A percentile compares a stretch with the other conserved stretches of the same genome.
These are phyloP conservation scores for Penicillium atrosanguineum DNA, from an alignment of 495 filamentous ascomycete species.

Conservation along the genomic window DNA sequence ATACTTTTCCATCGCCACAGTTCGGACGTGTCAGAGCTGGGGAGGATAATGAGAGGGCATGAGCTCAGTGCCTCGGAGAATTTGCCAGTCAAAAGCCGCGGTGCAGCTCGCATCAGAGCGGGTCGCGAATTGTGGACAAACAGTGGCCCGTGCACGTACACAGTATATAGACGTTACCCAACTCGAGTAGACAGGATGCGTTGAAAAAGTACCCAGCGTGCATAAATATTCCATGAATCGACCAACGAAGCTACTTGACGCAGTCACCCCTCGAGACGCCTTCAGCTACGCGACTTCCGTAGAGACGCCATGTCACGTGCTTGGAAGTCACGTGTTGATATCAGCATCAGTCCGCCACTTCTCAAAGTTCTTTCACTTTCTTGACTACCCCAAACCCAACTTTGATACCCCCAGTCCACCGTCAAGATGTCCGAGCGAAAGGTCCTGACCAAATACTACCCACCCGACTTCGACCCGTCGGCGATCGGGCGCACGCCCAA, in stretches of 20 bases:
- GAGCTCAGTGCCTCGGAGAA: constrained; percentile 5
- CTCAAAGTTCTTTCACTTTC: neutral
- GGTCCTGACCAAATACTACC: constrained; percentile 83
- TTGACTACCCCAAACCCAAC: neutral
- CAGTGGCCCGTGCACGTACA: constrained; percentile 23
- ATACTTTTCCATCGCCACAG: constrained; percentile 74
- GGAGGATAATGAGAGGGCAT: neutral
- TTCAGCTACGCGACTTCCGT: neutral
- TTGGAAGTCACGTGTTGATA: constrained; percentile 9
- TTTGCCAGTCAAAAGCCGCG: constrained; percentile 4
- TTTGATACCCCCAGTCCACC: neutral
- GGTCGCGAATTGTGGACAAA: constrained; percentile 25
- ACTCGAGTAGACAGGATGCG: neutral
- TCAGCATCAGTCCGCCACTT: constrained; percentile 3
- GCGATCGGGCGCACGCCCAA: constrained; percentile 75
- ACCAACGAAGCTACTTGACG: neutral
- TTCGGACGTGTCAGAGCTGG: constrained; percentile 3
- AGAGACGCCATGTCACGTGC: neutral
- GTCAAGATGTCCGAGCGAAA: constrained; percentile 88
- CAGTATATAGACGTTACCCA: neutral
- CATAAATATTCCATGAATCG: neutral
- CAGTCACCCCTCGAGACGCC: neutral
- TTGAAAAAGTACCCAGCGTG: neutral
- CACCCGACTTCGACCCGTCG: constrained; percentile 94
- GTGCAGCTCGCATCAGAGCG: constrained; percentile 21